Percentiles rank a stretch among this genome's conserved stretches.
Conservation (phyloP, 306 rosid species). For the Gastrolobium villosum region DNA sequence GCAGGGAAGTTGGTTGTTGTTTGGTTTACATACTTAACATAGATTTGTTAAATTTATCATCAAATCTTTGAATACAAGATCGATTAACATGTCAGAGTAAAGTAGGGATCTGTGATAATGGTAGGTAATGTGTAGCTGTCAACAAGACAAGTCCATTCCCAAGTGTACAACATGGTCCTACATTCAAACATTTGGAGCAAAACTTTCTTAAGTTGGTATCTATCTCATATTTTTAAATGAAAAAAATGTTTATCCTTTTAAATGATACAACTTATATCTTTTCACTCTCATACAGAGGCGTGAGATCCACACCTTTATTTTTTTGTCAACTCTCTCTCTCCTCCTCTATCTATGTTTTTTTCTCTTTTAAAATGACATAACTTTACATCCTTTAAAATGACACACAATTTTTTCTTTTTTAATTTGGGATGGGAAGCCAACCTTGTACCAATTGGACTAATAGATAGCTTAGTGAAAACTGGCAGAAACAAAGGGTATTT, state of each 20-base stretch:
- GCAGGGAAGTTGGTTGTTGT: neutral
- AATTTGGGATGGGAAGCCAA: conserved; percentile 22
- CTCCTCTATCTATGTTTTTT: too few relatives aligned
- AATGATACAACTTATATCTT: too few relatives aligned
- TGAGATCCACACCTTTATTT: too few relatives aligned
- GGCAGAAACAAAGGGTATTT: conserved; percentile 46
- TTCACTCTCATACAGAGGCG: too few relatives aligned
- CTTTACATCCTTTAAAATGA: too few relatives aligned
- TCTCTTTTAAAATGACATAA: too few relatives aligned
- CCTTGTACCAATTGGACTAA: conserved; percentile 23
- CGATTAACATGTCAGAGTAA: neutral
- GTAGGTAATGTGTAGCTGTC: conserved; percentile 27
- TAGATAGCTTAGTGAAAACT: conserved; percentile 5
- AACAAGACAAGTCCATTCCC: conserved; percentile 26
- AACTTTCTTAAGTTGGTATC: conserved; percentile 8
- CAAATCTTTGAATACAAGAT: conserved; percentile 34
- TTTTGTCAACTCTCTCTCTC: too few relatives aligned
- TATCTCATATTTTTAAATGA: neutral
- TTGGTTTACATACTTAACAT: neutral
- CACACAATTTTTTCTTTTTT: too few relatives aligned
- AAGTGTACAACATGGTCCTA: conserved; percentile 32
- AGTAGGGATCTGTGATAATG: conserved; percentile 20
- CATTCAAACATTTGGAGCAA: conserved; percentile 24
- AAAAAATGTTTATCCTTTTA: too few relatives aligned
- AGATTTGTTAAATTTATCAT: conserved; percentile 33